phyloP scores from a whole-genome alignment of 192 early-diverging fungal genomes.

The Gigaspora rosea region DNA sequence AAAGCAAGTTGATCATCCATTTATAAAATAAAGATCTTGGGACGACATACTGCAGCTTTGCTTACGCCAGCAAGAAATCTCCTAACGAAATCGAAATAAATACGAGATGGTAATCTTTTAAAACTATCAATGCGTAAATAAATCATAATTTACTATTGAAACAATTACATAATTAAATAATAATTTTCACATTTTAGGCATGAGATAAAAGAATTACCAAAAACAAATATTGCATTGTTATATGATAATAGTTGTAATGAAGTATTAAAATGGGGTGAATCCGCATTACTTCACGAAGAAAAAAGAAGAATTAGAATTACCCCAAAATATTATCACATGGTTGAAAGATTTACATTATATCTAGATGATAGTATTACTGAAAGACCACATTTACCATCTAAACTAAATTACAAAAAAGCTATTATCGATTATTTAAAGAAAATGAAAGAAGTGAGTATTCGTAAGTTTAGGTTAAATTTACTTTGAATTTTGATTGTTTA shows the following conservation, averaged over 20 bases:
- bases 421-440: slow-evolving; percentile 23
- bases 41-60: slow-evolving; percentile 13
- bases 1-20: background rate
- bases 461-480: too few species aligned
- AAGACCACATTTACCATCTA: background rate
- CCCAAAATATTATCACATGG: background rate
- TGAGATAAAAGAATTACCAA: background rate
- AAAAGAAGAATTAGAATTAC: background rate
- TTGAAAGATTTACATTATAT: slow-evolving; percentile 23
- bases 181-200: background rate
- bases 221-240: slow-evolving; percentile 15
- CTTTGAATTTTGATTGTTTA: background rate
- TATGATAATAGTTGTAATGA: background rate
- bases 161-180: background rate
- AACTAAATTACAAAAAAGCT: slow-evolving; percentile 16
- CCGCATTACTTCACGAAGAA: slow-evolving; percentile 8
- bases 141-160: background rate
- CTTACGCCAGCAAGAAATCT: slow-evolving; percentile 2
- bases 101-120: background rate
- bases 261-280: background rate
- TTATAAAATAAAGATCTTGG: background rate
- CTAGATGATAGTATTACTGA: background rate
- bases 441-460: background rate
- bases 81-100: background rate
- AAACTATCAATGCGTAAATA: background rate